Conservation (phyloP, 2,329 filamentous ascomycete genomes). For the Alternaria infectoria region DNA sequence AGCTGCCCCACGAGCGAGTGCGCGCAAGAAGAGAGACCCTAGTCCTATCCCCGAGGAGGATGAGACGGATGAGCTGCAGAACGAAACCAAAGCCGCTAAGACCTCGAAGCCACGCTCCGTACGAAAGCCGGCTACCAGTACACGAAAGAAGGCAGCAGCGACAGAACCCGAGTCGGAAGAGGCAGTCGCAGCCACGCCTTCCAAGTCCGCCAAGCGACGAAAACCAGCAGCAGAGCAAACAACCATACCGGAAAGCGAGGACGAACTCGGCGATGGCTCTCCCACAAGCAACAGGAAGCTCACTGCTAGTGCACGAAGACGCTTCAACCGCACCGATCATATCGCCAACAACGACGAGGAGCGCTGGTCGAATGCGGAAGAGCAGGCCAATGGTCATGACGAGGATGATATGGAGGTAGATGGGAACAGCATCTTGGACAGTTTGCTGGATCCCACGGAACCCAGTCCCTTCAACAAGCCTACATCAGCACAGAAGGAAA, state of each 20-base stretch:
- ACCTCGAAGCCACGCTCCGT: constrained; percentile 14
- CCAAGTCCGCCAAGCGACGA: constrained; percentile 19
- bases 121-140: constrained; percentile 11
- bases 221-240: constrained; percentile 8
- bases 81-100: not conserved
- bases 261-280: constrained; percentile 22
- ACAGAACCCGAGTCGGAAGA: constrained; percentile 16
- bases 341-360: constrained; percentile 29
- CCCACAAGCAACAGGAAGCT: constrained; percentile 22
- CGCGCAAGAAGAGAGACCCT: constrained; percentile 16
- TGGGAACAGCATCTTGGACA: constrained; percentile 40
- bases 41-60: constrained; percentile 11
- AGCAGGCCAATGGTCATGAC: constrained; percentile 12
- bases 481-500: constrained; percentile 32
- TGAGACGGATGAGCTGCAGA: constrained; percentile 6
- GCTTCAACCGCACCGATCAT: constrained; percentile 37
- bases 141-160: constrained; percentile 7
- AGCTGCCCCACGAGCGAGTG: constrained; percentile 12
- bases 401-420: constrained; percentile 38
- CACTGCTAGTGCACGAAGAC: constrained; percentile 28
- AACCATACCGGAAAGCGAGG: constrained; percentile 27
- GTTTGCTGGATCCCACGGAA: constrained; percentile 42
- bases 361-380: constrained; percentile 18
- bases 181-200: constrained; percentile 18
- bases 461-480: constrained; percentile 47